phyloP scores from a whole-genome alignment of 2,329 filamentous ascomycete species.

The Mycogone perniciosa region DNA sequence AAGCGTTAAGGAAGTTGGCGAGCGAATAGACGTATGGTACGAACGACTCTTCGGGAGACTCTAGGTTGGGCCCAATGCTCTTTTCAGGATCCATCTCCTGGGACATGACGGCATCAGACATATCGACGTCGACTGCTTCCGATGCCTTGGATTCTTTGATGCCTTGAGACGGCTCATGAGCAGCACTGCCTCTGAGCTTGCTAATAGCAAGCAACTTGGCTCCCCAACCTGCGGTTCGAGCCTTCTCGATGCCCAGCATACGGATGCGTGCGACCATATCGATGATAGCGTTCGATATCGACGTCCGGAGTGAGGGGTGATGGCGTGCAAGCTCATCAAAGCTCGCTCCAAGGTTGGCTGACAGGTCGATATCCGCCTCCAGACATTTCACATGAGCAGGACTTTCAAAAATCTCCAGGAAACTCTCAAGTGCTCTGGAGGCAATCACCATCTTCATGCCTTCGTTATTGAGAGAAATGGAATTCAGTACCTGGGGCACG shows the following conservation, averaged over 20 bases:
- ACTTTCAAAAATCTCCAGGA: conserved; percentile 95
- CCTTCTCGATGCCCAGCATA: conserved; percentile 64
- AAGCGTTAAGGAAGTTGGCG: conserved; percentile 67
- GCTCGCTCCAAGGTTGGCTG: conserved; percentile 67
- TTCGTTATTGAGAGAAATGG: conserved; percentile 83
- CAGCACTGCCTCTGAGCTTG: conserved; percentile 43
- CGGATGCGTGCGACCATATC: conserved; percentile 82
- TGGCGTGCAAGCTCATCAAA: conserved; percentile 95
- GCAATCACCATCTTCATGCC: conserved; percentile 83
- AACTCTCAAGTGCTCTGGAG: conserved; percentile 76
- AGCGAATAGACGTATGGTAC: conserved; percentile 69
- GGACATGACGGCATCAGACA: conserved; percentile 47
- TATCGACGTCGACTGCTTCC: conserved; percentile 53
- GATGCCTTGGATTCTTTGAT: conserved; percentile 33
- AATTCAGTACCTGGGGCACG: conserved; percentile 82
- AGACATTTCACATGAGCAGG: conserved; percentile 81
- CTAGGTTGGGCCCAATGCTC: conserved; percentile 15
- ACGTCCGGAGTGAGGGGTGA: conserved; percentile 73
- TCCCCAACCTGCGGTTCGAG: conserved; percentile 64
- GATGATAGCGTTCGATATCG: conserved; percentile 78
- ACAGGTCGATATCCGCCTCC: conserved; percentile 62
- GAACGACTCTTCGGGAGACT: conserved; percentile 34
- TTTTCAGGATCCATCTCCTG: conserved; percentile 13
- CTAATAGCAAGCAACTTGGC: conserved; percentile 66
- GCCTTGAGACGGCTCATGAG: conserved; percentile 28